Conservation (phyloP, 495 filamentous ascomycete genomes). For the Aspergillus bridgeri region DNA sequence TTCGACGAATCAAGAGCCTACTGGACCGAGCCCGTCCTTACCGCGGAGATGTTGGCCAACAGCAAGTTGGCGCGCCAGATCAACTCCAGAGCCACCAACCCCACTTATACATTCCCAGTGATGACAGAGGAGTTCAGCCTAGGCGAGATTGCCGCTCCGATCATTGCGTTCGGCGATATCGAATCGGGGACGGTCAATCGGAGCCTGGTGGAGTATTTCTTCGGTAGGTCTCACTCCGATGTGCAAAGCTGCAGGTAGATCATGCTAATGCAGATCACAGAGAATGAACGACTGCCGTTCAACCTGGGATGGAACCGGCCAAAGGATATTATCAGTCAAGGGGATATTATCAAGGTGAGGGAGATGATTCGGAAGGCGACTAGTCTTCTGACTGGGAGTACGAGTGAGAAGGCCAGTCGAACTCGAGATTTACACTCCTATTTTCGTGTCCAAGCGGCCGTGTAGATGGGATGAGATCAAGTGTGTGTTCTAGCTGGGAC, state of each 20-base stretch:
- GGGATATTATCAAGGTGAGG: conserved; percentile 12
- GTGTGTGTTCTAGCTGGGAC: too few species aligned
- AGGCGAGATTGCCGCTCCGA: conserved; percentile 45
- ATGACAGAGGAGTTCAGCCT: conserved; percentile 38
- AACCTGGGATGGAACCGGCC: conserved; percentile 40
- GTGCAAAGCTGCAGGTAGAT: neutral
- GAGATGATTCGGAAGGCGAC: conserved; percentile 17
- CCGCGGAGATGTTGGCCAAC: conserved; percentile 39
- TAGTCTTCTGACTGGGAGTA: conserved; percentile 9
- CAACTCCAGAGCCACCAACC: conserved; percentile 45
- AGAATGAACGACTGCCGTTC: conserved; percentile 44
- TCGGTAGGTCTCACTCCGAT: conserved; percentile 31
- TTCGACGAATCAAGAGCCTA: conserved; percentile 43
- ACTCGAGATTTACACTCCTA: conserved; percentile 12
- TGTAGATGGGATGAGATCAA: too few species aligned
- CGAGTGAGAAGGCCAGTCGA: neutral
- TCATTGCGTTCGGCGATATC: conserved; percentile 43
- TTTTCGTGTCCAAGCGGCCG: neutral
- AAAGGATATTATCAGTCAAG: conserved; percentile 10
- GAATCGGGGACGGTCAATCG: conserved; percentile 31
- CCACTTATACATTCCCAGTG: conserved; percentile 30
- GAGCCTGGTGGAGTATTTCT: conserved; percentile 42
- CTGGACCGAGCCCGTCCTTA: conserved; percentile 37
- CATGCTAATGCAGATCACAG: conserved; percentile 23
- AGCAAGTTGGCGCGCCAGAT: conserved; percentile 40